Conservation (phyloP, 768 basidiomycete genomes). For the Termitomyces eurrhizus region DNA sequence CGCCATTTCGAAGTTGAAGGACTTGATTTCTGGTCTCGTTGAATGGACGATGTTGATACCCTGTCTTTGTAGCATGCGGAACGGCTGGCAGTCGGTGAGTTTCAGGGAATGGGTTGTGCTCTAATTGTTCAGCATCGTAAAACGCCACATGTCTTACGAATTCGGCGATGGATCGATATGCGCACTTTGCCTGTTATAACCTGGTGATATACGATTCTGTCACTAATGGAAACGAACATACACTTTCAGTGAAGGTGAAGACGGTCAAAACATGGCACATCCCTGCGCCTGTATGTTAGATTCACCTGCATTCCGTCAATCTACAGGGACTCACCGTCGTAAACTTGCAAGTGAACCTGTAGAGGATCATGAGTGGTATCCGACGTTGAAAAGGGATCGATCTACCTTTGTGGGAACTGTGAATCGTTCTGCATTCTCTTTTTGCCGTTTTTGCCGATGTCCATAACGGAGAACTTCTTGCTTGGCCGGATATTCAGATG, state of each 20-base stretch:
- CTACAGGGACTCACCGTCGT: constrained; percentile 48
- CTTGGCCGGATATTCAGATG: constrained; percentile 53
- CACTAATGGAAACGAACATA: constrained; percentile 23
- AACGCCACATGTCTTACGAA: constrained; percentile 53
- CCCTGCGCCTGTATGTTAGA: constrained; percentile 28
- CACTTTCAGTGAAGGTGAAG: constrained; percentile 61
- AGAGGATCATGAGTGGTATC: not conserved
- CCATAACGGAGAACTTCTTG: not conserved
- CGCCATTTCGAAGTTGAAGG: not conserved
- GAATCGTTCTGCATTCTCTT: not conserved
- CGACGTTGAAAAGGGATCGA: constrained; percentile 25
- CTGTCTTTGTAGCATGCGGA: not conserved
- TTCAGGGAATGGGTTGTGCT: constrained; percentile 45
- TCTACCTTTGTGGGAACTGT: not conserved
- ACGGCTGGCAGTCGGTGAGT: constrained; percentile 21
- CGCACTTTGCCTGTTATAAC: constrained; percentile 46
- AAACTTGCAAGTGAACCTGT: constrained; percentile 72
- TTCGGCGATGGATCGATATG: constrained; percentile 54
- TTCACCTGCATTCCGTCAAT: not conserved
- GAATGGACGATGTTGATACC: not conserved
- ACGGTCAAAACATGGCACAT: constrained; percentile 76
- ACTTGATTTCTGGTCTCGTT: not conserved
- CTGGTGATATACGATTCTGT: not conserved
- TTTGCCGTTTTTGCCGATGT: constrained; percentile 1
- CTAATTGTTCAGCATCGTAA: constrained; percentile 31